Conservation (phyloP, 148 eudicot species). For the Suaeda aralocaspica region DNA sequence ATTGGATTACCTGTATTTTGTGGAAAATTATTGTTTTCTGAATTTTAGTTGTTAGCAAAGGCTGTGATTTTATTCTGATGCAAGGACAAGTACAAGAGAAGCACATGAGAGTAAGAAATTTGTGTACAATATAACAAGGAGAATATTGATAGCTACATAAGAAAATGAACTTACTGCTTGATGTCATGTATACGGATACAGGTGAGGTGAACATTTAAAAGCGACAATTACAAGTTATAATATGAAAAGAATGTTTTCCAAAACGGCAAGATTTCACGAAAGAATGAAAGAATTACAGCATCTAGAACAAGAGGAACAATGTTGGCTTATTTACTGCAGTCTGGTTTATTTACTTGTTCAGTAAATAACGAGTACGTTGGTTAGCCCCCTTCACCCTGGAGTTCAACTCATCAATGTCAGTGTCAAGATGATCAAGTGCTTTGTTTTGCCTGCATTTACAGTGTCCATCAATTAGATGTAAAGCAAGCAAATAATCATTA, state of each 20-base stretch:
- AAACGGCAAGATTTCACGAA: background rate
- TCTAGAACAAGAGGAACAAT: background rate
- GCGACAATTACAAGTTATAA: background rate
- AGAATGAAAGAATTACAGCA: background rate
- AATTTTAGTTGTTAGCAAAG: too few relatives aligned
- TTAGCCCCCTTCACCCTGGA: conserved; percentile 76
- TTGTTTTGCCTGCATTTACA: conserved; percentile 63
- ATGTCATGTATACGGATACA: conserved; percentile 2
- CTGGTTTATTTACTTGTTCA: conserved; percentile 14
- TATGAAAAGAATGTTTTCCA: background rate
- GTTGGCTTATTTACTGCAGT: too few relatives aligned
- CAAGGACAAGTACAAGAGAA: too few relatives aligned
- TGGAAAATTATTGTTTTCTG: too few relatives aligned
- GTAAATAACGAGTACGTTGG: conserved; percentile 49
- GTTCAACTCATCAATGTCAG: conserved; percentile 80
- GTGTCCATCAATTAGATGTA: background rate
- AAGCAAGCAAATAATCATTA: background rate
- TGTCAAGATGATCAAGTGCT: conserved; percentile 69
- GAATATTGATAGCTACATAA: background rate
- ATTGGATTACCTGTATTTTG: too few relatives aligned
- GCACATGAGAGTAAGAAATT: background rate
- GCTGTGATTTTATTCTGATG: too few relatives aligned
- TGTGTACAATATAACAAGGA: background rate
- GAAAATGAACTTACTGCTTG: background rate
- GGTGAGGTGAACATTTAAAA: background rate